Evolutionary conservation across 345 rosid species (phyloP).

Genomic region (Salix caprea): DNA sequence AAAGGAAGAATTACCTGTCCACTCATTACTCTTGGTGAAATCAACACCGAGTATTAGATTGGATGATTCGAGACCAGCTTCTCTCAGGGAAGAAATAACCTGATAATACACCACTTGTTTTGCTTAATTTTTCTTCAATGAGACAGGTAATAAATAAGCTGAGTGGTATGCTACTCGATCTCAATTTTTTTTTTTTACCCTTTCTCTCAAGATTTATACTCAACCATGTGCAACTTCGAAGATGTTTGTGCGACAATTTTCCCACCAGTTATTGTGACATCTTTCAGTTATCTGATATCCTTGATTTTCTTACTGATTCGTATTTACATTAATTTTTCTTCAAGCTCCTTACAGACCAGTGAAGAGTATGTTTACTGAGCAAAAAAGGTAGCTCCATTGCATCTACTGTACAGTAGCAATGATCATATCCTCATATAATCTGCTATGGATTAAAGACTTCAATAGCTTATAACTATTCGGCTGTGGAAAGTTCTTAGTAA

Average conservation of each 20-base stretch:
- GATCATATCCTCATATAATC: too few species aligned
- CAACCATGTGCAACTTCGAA: background rate
- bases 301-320: background rate
- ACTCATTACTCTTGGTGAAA: constrained; percentile 78
- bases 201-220: background rate
- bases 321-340: background rate
- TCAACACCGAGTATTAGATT: constrained; percentile 67
- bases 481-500: too few species aligned
- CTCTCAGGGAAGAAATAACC: constrained; percentile 64
- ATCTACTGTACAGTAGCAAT: too few species aligned
- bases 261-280: background rate
- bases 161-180: background rate
- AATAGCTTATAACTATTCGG: too few species aligned
- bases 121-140: background rate
- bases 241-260: background rate
- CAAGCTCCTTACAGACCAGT: too few species aligned
- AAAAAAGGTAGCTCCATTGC: too few species aligned
- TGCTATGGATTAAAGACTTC: too few species aligned
- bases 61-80: constrained; percentile 78
- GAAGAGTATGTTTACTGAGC: too few species aligned
- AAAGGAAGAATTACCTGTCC: constrained; percentile 47
- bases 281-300: background rate
- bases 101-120: constrained; percentile 16
- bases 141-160: background rate
- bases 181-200: background rate